Conservation (phyloP, 306 rosid species). For the Boehmeria nivea region DNA sequence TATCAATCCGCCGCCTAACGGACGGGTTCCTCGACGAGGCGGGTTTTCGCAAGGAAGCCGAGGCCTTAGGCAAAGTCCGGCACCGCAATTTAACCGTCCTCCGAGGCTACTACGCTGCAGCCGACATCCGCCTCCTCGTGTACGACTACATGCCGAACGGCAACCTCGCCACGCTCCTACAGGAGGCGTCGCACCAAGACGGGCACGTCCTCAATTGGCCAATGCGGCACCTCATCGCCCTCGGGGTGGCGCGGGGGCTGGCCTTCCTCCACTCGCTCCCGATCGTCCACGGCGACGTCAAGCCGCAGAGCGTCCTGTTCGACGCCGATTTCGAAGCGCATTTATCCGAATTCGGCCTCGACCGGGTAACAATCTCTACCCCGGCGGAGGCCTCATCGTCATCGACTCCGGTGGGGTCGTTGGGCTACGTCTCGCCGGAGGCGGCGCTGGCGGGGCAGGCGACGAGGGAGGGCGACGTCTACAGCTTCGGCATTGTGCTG, state of each 20-base stretch:
- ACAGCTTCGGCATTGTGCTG: slow-evolving; percentile 71
- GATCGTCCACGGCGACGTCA: slow-evolving; percentile 65
- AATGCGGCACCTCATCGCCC: slow-evolving; percentile 85
- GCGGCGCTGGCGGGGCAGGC: slow-evolving; percentile 53
- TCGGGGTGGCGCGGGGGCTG: slow-evolving; percentile 74
- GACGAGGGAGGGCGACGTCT: slow-evolving; percentile 67
- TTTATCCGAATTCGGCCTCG: slow-evolving; percentile 75
- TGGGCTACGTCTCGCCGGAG: slow-evolving; percentile 76
- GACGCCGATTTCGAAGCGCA: slow-evolving; percentile 92
- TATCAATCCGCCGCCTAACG: slow-evolving; percentile 64
- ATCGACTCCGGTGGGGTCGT: slow-evolving; percentile 46
- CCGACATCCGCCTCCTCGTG: slow-evolving; percentile 62
- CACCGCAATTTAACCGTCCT: slow-evolving; percentile 66
- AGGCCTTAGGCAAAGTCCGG: slow-evolving; percentile 61
- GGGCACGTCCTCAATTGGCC: slow-evolving; percentile 92
- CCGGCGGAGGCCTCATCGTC: slow-evolving; percentile 50
- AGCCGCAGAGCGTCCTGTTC: slow-evolving; percentile 74
- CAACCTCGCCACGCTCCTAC: slow-evolving; percentile 67
- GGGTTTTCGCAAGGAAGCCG: slow-evolving; percentile 67
- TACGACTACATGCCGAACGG: slow-evolving; percentile 94
- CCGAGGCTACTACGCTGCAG: slow-evolving; percentile 75
- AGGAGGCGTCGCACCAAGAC: slow-evolving; percentile 83
- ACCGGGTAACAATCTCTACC: slow-evolving; percentile 40
- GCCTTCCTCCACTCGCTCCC: slow-evolving; percentile 62
- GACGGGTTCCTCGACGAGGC: slow-evolving; percentile 43